Evolutionary conservation across 2,329 filamentous ascomycete species (phyloP).

Genomic region (Trematosphaeria pertusa): DNA sequence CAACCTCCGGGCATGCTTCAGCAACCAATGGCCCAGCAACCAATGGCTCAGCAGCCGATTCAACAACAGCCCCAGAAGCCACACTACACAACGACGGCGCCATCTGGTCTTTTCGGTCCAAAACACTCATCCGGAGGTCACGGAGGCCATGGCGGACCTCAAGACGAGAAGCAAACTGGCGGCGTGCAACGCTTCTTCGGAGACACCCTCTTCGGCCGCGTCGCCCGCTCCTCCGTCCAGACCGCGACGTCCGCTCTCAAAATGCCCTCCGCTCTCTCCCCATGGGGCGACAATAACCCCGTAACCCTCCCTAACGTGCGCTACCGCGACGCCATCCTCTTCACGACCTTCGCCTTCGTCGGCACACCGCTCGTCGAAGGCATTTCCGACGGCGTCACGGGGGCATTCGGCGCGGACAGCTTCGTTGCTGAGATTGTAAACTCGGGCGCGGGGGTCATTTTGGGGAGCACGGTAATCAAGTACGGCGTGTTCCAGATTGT

Average conservation of each 20-base stretch:
- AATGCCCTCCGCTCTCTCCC: constrained; percentile 41
- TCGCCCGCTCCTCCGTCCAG: constrained; percentile 43
- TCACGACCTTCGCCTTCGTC: constrained; percentile 47
- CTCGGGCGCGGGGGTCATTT: constrained; percentile 38
- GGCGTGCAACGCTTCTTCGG: constrained; percentile 45
- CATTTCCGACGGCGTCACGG: constrained; percentile 32
- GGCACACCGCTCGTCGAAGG: constrained; percentile 45
- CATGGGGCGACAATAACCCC: constrained; percentile 50
- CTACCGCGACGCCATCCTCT: constrained; percentile 47
- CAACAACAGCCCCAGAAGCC: constrained; percentile 27
- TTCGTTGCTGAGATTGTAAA: constrained; percentile 45
- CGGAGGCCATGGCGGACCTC: constrained; percentile 21
- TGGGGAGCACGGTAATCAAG: constrained; percentile 36
- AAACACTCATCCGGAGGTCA: constrained; percentile 28
- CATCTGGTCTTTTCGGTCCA: constrained; percentile 32
- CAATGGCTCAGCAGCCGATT: constrained; percentile 18
- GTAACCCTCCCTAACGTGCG: constrained; percentile 49
- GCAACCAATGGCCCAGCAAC: constrained; percentile 20
- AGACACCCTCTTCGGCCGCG: constrained; percentile 46
- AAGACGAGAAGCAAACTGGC: constrained; percentile 38
- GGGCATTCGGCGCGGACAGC: constrained; percentile 42
- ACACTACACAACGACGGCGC: constrained; percentile 31
- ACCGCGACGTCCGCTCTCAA: constrained; percentile 43
- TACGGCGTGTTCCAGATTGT: constrained; percentile 49
- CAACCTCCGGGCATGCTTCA: constrained; percentile 13